A percentile compares a stretch with the other conserved stretches of the same genome.
These are phyloP conservation scores for Puccinia polysora DNA, from an alignment of 1,284 basidiomycete genomes.

Conservation along the genomic window DNA sequence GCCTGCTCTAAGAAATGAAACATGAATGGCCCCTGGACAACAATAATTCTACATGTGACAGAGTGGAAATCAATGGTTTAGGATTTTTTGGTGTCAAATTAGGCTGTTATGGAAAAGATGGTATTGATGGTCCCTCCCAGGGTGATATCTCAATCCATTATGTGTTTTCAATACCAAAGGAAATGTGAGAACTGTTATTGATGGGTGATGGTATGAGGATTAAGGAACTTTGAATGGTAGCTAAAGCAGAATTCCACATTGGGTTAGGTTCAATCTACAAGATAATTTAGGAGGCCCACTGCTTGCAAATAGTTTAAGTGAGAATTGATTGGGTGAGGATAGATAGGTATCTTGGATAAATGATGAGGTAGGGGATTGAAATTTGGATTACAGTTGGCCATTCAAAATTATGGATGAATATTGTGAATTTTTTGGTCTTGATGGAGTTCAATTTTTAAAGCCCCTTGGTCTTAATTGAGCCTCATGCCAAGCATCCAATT, in stretches of 20 bases:
- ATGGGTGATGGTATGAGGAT: neutral
- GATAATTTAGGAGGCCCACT: constrained; percentile 2
- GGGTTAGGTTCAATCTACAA: constrained; percentile 12
- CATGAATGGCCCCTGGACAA: too few species aligned
- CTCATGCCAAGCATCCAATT: neutral
- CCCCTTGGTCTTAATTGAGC: neutral
- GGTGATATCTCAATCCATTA: neutral
- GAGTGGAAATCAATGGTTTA: neutral
- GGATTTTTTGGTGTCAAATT: neutral
- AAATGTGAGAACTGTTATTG: neutral
- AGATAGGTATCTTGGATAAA: neutral
- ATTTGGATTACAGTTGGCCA: neutral
- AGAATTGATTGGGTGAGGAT: neutral
- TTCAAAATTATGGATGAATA: neutral
- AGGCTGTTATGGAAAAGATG: neutral
- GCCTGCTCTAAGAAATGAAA: too few species aligned
- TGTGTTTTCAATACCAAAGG: neutral
- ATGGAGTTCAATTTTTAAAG: neutral
- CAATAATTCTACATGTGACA: too few species aligned
- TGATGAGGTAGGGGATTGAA: neutral
- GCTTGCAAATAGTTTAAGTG: neutral
- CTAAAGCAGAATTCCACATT: neutral
- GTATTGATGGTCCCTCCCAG: neutral
- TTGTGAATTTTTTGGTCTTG: constrained; percentile 6
- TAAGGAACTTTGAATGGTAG: constrained; percentile 4